phyloP scores from a whole-genome alignment of 2,329 filamentous ascomycete species.

The Fragosphaeria purpurea region DNA sequence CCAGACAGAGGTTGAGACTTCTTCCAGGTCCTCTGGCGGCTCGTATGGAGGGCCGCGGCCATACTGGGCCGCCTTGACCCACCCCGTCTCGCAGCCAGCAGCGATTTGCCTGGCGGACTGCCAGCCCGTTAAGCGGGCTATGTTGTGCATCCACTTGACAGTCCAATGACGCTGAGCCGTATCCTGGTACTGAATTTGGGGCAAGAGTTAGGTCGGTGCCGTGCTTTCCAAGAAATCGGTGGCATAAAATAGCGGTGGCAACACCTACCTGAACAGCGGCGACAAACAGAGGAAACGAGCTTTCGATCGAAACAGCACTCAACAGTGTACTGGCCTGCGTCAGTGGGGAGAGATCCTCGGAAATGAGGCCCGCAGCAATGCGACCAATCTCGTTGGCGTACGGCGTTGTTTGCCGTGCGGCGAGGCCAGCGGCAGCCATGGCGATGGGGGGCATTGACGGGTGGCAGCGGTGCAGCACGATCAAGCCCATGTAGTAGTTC shows the following conservation, averaged over 20 bases:
- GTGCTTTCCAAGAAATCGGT: too few relatives aligned
- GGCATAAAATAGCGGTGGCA: too few relatives aligned
- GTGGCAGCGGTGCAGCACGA: conserved; percentile 72
- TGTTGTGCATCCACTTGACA: conserved; percentile 61
- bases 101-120: conserved; percentile 74
- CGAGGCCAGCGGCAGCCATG: conserved; percentile 74
- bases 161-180: conserved; percentile 67
- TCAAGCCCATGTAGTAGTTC: conserved; percentile 75
- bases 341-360: conserved; percentile 41
- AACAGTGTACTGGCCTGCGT: conserved; percentile 63
- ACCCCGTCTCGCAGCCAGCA: conserved; percentile 72
- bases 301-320: conserved; percentile 74
- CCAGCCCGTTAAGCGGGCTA: conserved; percentile 77
- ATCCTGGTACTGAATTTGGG: conserved; percentile 52
- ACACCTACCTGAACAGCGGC: conserved; percentile 59
- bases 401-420: conserved; percentile 58
- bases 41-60: conserved; percentile 69
- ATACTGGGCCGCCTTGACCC: conserved; percentile 64
- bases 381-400: conserved; percentile 69
- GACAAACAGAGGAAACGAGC: conserved; percentile 75
- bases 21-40: conserved; percentile 30
- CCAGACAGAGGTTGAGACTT: conserved; percentile 34
- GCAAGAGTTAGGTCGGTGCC: not conserved
- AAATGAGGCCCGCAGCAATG: conserved; percentile 63
- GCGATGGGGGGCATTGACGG: conserved; percentile 86